Evolutionary conservation across 495 filamentous ascomycete species (phyloP), one percentile per base, ranked within the genome.

Genomic region (Zalerion maritima): DNA sequence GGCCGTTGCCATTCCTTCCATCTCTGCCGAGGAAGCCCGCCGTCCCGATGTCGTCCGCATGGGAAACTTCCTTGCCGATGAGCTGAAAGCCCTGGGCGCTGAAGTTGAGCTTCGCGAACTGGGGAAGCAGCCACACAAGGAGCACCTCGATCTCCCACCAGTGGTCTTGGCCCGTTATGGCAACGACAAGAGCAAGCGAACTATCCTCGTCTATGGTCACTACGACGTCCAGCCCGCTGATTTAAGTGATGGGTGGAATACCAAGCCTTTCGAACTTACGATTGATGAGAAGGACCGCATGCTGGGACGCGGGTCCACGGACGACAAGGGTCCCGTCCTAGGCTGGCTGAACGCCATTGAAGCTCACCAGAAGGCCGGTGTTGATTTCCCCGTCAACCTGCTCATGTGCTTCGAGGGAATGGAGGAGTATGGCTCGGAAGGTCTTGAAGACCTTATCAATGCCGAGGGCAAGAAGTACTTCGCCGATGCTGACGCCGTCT

Each of bases 381-480:
- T 94, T 26, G 87, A 94, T 26, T 75, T 96, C 47, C 91, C 91
- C 4, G 87, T 99, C 41, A 99, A 99, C 64, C 67, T 99, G 33
- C 71, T 99, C 18, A 94, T 94, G 84, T 99, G 91, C 65, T 99
- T 99, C 46, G 91, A 99, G 58, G 91, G 91, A 23, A 99, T 99
- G 91, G 89, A 99, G 59, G 91, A 99, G 59, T 92, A 93, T 52
- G 91, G 91, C 22, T 93, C 83, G 1, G 91, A 96, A 45, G 91
- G 91, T 21, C 68, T 99, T 22, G 87, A 99, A 37, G 87, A 94
- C 24, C 78, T 94, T 37, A 93, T 99, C 53, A 63, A 78, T 37
- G 73, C 66, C 11, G 91, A 99, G 58, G 78, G 71, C 40, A 82
- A 86, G 60, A 73, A 75, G 31, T 96, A 71, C 64, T 99, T 99